A percentile compares a stretch with the other conserved stretches of the same genome.
phyloP scores from a whole-genome alignment of 2,329 filamentous ascomycete genomes.

The Penicillium crustosum region DNA sequence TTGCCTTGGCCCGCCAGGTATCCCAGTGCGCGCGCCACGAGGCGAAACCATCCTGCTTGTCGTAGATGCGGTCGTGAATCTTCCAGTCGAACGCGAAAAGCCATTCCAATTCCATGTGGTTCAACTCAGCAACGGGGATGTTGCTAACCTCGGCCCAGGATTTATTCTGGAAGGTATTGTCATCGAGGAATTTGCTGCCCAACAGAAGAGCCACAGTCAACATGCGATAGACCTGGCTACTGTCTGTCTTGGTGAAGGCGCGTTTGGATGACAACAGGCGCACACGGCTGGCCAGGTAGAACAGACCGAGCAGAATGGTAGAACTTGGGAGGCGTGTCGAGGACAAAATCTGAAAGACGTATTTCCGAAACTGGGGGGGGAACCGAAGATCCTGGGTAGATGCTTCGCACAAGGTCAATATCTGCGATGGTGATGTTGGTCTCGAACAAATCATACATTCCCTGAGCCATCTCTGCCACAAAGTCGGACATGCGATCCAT shows the following conservation, averaged over 20 bases:
- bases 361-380: constrained; percentile 81
- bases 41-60: constrained; percentile 66
- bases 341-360: constrained; percentile 84
- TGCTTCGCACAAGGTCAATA: constrained; percentile 64
- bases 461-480: constrained; percentile 82
- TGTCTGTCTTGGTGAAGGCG: constrained; percentile 54
- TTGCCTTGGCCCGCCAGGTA: constrained; percentile 57
- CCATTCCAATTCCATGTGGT: constrained; percentile 85
- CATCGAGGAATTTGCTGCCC: constrained; percentile 92
- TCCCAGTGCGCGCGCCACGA: constrained; percentile 68
- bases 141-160: constrained; percentile 96
- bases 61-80: constrained; percentile 80
- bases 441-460: constrained; percentile 63
- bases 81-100: constrained; percentile 77
- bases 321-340: constrained; percentile 88
- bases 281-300: constrained; percentile 82
- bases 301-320: constrained; percentile 85
- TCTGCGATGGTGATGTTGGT: constrained; percentile 59
- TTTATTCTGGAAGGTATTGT: constrained; percentile 96
- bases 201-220: constrained; percentile 81
- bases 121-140: constrained; percentile 79
- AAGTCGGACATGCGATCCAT: constrained; percentile 96
- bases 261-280: constrained; percentile 64
- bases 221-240: constrained; percentile 79
- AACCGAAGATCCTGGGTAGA: constrained; percentile 61